Conservation (phyloP, 2,329 filamentous ascomycete genomes). For the Penicillium janthinellum region DNA sequence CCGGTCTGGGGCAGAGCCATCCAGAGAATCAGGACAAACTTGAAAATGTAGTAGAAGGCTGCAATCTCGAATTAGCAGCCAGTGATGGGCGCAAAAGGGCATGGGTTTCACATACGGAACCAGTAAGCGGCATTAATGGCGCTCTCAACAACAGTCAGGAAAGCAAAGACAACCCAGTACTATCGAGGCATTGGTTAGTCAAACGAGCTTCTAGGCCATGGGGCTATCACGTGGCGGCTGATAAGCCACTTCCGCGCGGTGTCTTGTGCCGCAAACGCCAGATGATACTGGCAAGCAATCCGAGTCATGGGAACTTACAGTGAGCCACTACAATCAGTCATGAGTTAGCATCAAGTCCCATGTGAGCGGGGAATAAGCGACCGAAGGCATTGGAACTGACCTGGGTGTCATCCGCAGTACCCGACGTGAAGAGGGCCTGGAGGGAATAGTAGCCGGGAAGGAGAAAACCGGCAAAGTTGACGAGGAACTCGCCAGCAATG, state of each 20-base stretch:
- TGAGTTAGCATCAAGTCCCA: constrained; percentile 21
- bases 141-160: constrained; percentile 67
- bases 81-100: neutral
- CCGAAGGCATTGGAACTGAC: constrained; percentile 40
- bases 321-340: constrained; percentile 58
- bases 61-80: constrained; percentile 27
- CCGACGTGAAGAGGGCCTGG: constrained; percentile 62
- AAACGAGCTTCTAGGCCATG: constrained; percentile 1
- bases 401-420: constrained; percentile 66
- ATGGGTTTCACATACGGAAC: constrained; percentile 57
- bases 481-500: constrained; percentile 68
- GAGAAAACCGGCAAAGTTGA: constrained; percentile 67
- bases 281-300: constrained; percentile 11
- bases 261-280: constrained; percentile 12
- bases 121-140: constrained; percentile 68
- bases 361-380: neutral
- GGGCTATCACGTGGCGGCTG: constrained; percentile 30
- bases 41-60: constrained; percentile 99
- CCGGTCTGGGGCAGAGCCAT: constrained; percentile 91
- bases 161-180: constrained; percentile 70
- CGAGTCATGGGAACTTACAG: constrained; percentile 43
- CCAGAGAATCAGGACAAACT: constrained; percentile 97
- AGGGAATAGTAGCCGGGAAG: constrained; percentile 69
- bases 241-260: constrained; percentile 14
- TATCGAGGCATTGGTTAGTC: constrained; percentile 33